Evolutionary conservation across 2,329 filamentous ascomycete genomes (phyloP).

Genomic region (Apiospora marii): DNA sequence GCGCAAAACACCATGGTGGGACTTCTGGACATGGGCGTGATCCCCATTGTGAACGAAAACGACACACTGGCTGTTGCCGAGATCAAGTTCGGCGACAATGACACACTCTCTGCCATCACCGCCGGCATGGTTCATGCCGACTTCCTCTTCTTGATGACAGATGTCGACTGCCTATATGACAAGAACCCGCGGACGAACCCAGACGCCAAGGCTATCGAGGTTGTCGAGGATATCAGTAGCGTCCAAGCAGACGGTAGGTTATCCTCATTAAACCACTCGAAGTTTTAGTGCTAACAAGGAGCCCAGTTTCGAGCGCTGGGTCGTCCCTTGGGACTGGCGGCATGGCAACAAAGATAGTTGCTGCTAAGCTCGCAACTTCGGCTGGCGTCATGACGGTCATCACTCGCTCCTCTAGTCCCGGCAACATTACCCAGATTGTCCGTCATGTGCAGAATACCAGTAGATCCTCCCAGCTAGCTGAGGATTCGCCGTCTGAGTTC

Average conservation of each 20-base stretch:
- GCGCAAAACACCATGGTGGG: conserved; percentile 94
- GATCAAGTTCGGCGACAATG: conserved; percentile 99
- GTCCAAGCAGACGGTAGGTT: conserved; percentile 79
- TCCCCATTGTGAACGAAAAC: conserved; percentile 99
- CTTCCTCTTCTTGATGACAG: conserved; percentile 97
- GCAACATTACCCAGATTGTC: conserved; percentile 89
- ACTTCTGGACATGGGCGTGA: conserved; percentile 91
- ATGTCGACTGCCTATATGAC: conserved; percentile 97
- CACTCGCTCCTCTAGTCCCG: conserved; percentile 90
- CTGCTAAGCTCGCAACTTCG: conserved; percentile 88
- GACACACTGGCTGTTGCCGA: conserved; percentile 96
- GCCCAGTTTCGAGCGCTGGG: conserved; percentile 83
- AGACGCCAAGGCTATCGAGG: conserved; percentile 87
- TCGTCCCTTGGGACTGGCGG: conserved; percentile 91
- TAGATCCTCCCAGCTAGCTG: conserved; percentile 37
- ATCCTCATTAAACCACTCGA: neutral
- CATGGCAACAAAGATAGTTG: conserved; percentile 97
- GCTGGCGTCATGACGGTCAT: conserved; percentile 97
- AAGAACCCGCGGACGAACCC: conserved; percentile 89
- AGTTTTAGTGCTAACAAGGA: neutral
- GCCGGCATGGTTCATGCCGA: conserved; percentile 97
- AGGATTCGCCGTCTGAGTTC: conserved; percentile 48
- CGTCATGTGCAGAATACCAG: conserved; percentile 75
- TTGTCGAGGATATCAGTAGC: conserved; percentile 86
- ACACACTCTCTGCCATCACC: conserved; percentile 95